A percentile compares a stretch with the other conserved stretches of the same genome.
phyloP scores from a whole-genome alignment of 1,139 yeast species.

The Suhomyces yuchorum region DNA sequence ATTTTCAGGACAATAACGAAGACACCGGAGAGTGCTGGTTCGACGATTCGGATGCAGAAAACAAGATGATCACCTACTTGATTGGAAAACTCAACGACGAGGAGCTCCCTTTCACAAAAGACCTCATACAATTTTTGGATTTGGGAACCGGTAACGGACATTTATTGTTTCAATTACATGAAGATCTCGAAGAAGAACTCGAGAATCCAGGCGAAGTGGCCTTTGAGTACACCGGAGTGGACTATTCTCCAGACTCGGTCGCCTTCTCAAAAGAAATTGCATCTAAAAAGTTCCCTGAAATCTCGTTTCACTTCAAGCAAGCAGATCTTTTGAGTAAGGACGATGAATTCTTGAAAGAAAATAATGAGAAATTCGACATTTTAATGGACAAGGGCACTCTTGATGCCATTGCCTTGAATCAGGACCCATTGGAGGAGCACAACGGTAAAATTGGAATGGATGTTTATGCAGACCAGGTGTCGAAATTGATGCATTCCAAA shows the following conservation, averaged over 20 bases:
- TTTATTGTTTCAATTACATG: slow-evolving; percentile 64
- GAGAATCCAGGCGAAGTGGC: slow-evolving; percentile 46
- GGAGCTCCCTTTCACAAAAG: slow-evolving; percentile 29
- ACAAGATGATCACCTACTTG: slow-evolving; percentile 71
- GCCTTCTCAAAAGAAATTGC: slow-evolving; percentile 68
- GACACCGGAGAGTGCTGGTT: slow-evolving; percentile 98
- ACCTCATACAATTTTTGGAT: slow-evolving; percentile 57
- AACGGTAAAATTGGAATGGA: slow-evolving; percentile 56
- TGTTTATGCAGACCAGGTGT: slow-evolving; percentile 64
- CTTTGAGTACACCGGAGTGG: slow-evolving; percentile 65
- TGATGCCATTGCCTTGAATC: slow-evolving; percentile 93
- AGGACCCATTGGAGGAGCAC: slow-evolving; percentile 42
- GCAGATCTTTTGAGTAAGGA: slow-evolving; percentile 45
- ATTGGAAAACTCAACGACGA: slow-evolving; percentile 31
- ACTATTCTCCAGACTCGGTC: slow-evolving; percentile 80
- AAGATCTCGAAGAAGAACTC: slow-evolving; percentile 47
- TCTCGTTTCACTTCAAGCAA: slow-evolving; percentile 44
- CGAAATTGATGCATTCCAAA: slow-evolving; percentile 52
- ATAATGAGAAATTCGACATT: slow-evolving; percentile 56
- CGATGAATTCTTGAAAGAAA: slow-evolving; percentile 36
- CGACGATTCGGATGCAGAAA: slow-evolving; percentile 88
- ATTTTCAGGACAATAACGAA: slow-evolving; percentile 68
- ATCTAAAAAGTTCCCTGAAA: slow-evolving; percentile 35
- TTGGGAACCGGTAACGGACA: slow-evolving; percentile 98
- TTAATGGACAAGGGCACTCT: slow-evolving; percentile 92